Evolutionary conservation across 768 basidiomycete genomes (phyloP).

Genomic region (Coprinopsis sp.): DNA sequence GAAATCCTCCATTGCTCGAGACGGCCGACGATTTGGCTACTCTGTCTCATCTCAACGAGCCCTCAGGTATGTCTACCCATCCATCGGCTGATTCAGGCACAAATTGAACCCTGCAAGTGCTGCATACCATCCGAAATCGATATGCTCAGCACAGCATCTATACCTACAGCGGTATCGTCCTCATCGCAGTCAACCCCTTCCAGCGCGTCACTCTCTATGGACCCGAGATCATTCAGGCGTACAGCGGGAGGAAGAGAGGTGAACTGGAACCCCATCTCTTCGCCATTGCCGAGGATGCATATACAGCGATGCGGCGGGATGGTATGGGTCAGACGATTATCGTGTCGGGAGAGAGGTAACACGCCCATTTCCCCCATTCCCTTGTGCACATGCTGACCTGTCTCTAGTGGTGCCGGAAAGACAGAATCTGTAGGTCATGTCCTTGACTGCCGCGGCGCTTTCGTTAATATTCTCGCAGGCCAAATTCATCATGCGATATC

Average conservation of each 20-base stretch:
- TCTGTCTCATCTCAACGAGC: slow-evolving; percentile 96
- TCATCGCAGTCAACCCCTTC: slow-evolving; percentile 99
- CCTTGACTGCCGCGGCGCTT: background rate
- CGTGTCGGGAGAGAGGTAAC: slow-evolving; percentile 94
- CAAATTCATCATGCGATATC: slow-evolving; percentile 98
- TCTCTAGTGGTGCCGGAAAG: slow-evolving; percentile 93
- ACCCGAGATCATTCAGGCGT: slow-evolving; percentile 95
- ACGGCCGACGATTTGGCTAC: slow-evolving; percentile 98
- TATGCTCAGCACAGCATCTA: slow-evolving; percentile 98
- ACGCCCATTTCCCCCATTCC: slow-evolving; percentile 13
- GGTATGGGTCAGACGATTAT: slow-evolving; percentile 97
- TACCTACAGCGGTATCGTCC: slow-evolving; percentile 97
- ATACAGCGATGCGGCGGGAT: slow-evolving; percentile 94
- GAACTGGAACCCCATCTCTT: slow-evolving; percentile 97
- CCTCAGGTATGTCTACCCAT: slow-evolving; percentile 63
- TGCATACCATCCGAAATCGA: slow-evolving; percentile 95
- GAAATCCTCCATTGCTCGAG: slow-evolving; percentile 95
- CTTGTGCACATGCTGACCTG: slow-evolving; percentile 12
- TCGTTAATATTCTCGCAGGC: slow-evolving; percentile 44
- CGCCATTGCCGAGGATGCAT: slow-evolving; percentile 98
- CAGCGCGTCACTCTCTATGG: slow-evolving; percentile 96
- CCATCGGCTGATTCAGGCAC: slow-evolving; percentile 2
- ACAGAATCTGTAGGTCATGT: slow-evolving; percentile 78
- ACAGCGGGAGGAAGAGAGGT: slow-evolving; percentile 85
- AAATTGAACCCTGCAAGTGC: slow-evolving; percentile 45